Base-by-base conservation (phyloP, 2,329 filamentous ascomycete species). In the Colletotrichum sp. region DNA sequence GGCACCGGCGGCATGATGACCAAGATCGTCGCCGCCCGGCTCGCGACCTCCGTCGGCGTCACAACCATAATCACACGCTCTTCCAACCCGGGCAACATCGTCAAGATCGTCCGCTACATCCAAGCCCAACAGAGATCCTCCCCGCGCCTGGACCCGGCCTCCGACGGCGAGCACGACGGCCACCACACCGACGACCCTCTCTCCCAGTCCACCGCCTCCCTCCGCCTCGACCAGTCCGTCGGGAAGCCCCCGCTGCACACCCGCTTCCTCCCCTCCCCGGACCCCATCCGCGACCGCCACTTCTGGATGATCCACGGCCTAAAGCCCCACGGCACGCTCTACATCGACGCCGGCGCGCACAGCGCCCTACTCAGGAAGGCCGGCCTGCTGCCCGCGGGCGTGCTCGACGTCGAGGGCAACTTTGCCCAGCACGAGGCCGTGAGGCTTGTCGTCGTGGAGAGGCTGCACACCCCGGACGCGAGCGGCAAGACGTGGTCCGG, bases 1-100 rank as follows among this genome's bases (percentile, higher is more conserved):
- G 97, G 97, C 27, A 99, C 97, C 3, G 97, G 97, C 24, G 97
- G 97, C 58, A 99, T 99, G 97, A 93, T 93, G 76, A 99, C 97
- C 72, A 99, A 99, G 86, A 98, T 99, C 78, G 93, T 97, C 31
- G 97, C 97, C 67, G 97, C 97, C 31, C 92, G 94, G 68, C 89
- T 99, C 51, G 97, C 96, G 38, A 98, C 96, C 8, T 97, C 96
- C 43, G 97, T 95, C 15, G 97, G 97, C 59, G 96, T 98, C 43
- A 98, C 95, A 2, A 98, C 97, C 5, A 91, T 99, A 80, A 98
- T 99, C 80, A 98, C 97, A 11, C 93, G 94, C 77, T 98, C 95
- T 71, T 97, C 94, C n/a, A 96, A 94, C 76, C 97, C 97, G 0
- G 95, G 95, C 29, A 98, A 98, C 81, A 96, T 99, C 73, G 87